phyloP scores from a whole-genome alignment of 2,329 filamentous ascomycete genomes.

The Hypomyces rosellus region DNA sequence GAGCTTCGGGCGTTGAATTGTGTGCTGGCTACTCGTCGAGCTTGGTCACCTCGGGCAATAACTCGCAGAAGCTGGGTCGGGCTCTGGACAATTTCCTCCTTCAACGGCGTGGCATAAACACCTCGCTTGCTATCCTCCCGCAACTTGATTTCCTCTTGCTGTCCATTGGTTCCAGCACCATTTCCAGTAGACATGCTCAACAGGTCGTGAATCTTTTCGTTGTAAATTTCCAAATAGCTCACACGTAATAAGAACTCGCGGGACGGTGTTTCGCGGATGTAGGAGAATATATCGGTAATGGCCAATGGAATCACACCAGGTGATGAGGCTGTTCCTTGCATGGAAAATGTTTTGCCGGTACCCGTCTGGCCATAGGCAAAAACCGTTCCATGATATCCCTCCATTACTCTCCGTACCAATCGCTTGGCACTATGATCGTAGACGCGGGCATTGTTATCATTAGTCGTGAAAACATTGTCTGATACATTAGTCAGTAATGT shows the following conservation, averaged over 20 bases:
- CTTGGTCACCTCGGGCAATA: constrained; percentile 89
- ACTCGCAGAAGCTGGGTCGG: constrained; percentile 91
- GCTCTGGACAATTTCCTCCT: constrained; percentile 98
- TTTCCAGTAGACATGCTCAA: constrained; percentile 64
- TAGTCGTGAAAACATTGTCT: constrained; percentile 95
- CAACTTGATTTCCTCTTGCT: constrained; percentile 91
- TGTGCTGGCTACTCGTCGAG: constrained; percentile 83
- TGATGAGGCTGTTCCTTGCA: constrained; percentile 94
- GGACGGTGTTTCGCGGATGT: constrained; percentile 92
- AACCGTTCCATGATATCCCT: constrained; percentile 96
- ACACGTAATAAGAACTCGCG: constrained; percentile 91
- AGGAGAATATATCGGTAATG: constrained; percentile 98
- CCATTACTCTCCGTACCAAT: constrained; percentile 93
- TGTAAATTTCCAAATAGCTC: constrained; percentile 98
- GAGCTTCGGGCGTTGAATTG: constrained; percentile 97
- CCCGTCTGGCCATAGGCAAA: constrained; percentile 99
- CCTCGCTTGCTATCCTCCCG: constrained; percentile 94
- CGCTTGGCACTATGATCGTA: constrained; percentile 94
- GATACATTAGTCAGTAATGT: constrained; percentile 14
- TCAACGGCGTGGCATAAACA: constrained; percentile 91
- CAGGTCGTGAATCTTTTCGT: constrained; percentile 93
- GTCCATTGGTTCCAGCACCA: constrained; percentile 45
- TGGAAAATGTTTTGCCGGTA: constrained; percentile 97
- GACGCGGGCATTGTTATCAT: constrained; percentile 90
- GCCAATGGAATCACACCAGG: constrained; percentile 95